These are phyloP conservation scores for Hypoxylon fuscum DNA, from an alignment of 495 filamentous ascomycete species.

Conservation along the genomic window DNA sequence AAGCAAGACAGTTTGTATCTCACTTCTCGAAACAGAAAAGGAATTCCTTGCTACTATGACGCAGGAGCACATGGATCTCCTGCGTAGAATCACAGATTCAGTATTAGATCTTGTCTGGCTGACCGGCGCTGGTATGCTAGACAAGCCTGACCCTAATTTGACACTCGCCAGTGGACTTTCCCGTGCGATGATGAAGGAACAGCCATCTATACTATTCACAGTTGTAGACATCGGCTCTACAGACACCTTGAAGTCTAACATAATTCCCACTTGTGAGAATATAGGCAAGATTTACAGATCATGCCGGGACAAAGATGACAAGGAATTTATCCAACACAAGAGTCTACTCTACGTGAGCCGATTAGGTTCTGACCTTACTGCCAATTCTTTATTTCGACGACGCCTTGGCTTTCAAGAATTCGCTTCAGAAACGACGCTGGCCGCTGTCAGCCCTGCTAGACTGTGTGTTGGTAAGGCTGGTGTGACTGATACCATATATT, in stretches of 20 bases:
- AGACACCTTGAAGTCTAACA: neutral
- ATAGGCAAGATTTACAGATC: neutral
- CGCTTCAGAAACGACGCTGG: too few relatives aligned
- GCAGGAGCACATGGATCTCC: neutral
- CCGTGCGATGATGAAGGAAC: neutral
- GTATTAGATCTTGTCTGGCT: too few relatives aligned
- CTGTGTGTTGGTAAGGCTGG: neutral
- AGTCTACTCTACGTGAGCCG: too few relatives aligned
- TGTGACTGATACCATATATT: neutral
- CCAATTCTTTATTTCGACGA: too few relatives aligned
- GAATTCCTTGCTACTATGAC: neutral
- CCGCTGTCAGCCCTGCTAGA: too few relatives aligned
- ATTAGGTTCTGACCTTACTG: too few relatives aligned
- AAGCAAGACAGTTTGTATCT: neutral
- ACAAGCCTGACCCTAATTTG: too few relatives aligned
- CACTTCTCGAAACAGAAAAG: neutral
- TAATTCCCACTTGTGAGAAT: neutral
- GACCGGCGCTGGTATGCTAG: too few relatives aligned
- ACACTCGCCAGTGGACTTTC: too few relatives aligned
- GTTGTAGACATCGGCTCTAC: neutral
- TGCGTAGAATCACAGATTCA: constrained; percentile 42
- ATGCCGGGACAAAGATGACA: too few relatives aligned
- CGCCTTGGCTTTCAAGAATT: too few relatives aligned
- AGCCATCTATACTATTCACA: neutral
- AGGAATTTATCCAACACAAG: neutral